A percentile compares a stretch with the other conserved stretches of the same genome.
Conservation (phyloP, 495 filamentous ascomycete species). For the Elasticomyces elasticus region DNA sequence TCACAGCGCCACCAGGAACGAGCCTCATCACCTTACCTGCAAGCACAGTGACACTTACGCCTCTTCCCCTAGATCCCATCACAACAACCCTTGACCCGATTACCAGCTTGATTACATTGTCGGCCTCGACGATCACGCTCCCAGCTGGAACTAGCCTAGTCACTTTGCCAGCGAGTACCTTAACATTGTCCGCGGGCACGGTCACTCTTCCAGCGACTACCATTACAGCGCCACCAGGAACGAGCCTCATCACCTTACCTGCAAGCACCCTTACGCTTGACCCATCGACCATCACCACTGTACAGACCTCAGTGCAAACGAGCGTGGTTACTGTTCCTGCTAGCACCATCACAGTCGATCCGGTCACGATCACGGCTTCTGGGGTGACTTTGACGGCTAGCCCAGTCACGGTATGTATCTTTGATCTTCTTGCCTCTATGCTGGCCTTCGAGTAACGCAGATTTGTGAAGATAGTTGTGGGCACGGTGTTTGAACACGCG, state of each 20-base stretch:
- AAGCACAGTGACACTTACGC: not conserved
- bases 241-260: not conserved
- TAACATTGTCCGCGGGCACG: not conserved
- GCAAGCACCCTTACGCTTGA: not conserved
- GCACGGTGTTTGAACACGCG: not conserved
- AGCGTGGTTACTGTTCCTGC: not conserved
- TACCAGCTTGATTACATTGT: not conserved
- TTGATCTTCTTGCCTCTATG: not conserved
- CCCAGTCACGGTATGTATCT: not conserved
- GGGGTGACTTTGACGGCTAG: not conserved
- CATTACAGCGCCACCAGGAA: not conserved
- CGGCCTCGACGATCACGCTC: not conserved
- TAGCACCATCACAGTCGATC: not conserved
- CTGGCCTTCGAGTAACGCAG: not conserved
- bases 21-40: not conserved
- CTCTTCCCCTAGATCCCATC: not conserved
- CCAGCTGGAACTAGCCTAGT: not conserved
- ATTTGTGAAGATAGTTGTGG: too few species aligned
- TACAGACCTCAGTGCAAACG: not conserved
- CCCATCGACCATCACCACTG: too few species aligned
- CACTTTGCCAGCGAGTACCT: not conserved
- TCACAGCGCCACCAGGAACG: not conserved
- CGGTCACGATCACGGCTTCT: not conserved
- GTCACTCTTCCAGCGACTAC: not conserved
- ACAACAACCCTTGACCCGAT: not conserved